Evolutionary conservation across 2,329 filamentous ascomycete species (phyloP), one percentile per base, ranked within the genome.

Genomic region (Tolypocladium paradoxum): DNA sequence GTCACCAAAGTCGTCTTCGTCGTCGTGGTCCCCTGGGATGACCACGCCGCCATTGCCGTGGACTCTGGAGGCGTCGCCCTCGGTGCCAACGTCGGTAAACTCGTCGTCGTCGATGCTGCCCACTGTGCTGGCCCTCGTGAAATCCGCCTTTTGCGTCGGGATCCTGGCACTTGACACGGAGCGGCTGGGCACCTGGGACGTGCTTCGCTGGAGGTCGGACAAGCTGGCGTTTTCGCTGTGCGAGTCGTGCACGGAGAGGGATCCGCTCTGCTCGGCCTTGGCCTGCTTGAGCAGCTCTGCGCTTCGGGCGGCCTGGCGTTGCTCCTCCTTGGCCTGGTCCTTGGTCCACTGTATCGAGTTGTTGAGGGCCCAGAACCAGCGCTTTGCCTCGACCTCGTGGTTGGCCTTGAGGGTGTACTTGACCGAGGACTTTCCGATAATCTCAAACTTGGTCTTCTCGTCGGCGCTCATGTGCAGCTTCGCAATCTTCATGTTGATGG

Each of bases 271-370:
- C 56, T 93, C 88, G 18, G 85, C 84, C 68, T 90, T 91, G 52
- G 88, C 90, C 64, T 91, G 85, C 57, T 82, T 82, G 50, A 95
- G 70, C 36, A 85, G 77, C 68, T 93, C 89, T 6, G 85, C 86
- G 61, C 85, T 87, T 53, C 83, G 84, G 8, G 83, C 83, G 35
- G 84, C 84, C 56, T 90, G 84, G 59, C 78, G 84, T 64, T 92
- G 86, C 62, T 96, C 92, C 67, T 95, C 90, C 61, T 87, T 91
- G 8, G 90, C 91, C 71, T 97, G 93, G 64, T 99, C 93, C 69
- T 99, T 99, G 57, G 90, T 86, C 87, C 90, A 97, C 67, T 97
- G 93, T 49, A 99, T 99, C 6, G 93, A 92, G 67, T 99, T 99
- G 73, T 99, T 99, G 57, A 99, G 76, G 0, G 93, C 89, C 93